phyloP scores from a whole-genome alignment of 257 asterid species.

The Perilla frutescens region DNA sequence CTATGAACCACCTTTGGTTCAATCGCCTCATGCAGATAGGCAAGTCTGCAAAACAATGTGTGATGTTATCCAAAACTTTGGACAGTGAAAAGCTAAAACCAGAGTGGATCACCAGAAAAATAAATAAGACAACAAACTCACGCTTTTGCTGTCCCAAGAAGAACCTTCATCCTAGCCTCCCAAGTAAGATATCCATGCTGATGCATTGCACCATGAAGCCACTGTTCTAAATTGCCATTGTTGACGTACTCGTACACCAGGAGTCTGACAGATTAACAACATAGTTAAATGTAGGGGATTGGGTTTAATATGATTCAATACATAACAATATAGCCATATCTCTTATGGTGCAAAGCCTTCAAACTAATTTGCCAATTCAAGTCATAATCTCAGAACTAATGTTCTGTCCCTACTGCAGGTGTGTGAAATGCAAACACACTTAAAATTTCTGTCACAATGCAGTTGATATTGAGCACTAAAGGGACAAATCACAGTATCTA shows the following conservation, averaged over 20 bases:
- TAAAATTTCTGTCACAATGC: too few relatives aligned
- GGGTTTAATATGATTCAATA: not conserved
- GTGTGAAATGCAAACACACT: not conserved
- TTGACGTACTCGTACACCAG: conserved; percentile 88
- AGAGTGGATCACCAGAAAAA: not conserved
- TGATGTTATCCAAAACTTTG: conserved; percentile 5
- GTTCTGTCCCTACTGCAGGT: not conserved
- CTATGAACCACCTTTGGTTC: conserved; percentile 98
- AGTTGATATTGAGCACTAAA: not conserved
- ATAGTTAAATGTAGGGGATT: not conserved
- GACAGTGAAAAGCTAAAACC: conserved; percentile 2
- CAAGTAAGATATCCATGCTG: conserved; percentile 92
- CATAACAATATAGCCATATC: not conserved
- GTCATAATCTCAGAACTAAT: too few relatives aligned
- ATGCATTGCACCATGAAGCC: conserved; percentile 98
- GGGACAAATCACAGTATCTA: not conserved
- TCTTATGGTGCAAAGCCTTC: too few relatives aligned
- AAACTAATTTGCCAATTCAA: too few relatives aligned
- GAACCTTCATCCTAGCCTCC: conserved; percentile 92
- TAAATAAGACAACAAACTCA: conserved; percentile 47
- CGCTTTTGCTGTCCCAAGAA: conserved; percentile 98
- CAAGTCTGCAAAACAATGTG: conserved; percentile 58
- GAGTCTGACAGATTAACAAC: conserved; percentile 35
- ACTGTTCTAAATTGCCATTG: conserved; percentile 92
- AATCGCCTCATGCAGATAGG: conserved; percentile 94